These are phyloP conservation scores for Apodospora peruviana DNA, from an alignment of 495 filamentous ascomycete genomes.

Conservation along the genomic window DNA sequence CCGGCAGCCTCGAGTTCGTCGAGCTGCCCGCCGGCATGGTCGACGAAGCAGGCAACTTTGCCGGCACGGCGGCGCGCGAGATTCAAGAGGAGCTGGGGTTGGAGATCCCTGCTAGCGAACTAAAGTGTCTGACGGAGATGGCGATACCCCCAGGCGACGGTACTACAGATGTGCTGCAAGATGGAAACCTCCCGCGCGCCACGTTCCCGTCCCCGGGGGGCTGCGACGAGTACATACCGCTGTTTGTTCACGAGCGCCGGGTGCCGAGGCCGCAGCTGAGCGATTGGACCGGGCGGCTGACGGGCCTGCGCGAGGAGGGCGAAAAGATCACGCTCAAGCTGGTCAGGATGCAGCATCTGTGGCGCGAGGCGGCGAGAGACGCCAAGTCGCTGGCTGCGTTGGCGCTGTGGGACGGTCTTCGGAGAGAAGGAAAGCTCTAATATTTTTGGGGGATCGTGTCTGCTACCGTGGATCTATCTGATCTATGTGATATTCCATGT, in stretches of 20 bases:
- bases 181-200: conserved; percentile 51
- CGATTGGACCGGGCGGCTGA: conserved; percentile 68
- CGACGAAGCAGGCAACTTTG: conserved; percentile 69
- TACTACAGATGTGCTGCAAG: conserved; percentile 16
- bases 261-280: conserved; percentile 59
- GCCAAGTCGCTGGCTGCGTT: conserved; percentile 72
- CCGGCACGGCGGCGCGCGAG: conserved; percentile 73
- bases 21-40: conserved; percentile 91
- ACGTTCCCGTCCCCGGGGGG: conserved; percentile 76
- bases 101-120: conserved; percentile 34
- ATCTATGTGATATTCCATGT: too few species aligned
- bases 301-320: conserved; percentile 68
- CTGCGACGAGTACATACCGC: conserved; percentile 77
- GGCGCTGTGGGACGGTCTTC: conserved; percentile 71
- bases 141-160: conserved; percentile 43
- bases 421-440: conserved; percentile 58
- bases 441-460: too few species aligned
- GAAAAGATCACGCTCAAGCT: conserved; percentile 79
- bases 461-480: too few species aligned
- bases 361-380: conserved; percentile 71
- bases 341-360: conserved; percentile 65
- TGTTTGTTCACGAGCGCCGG: conserved; percentile 69
- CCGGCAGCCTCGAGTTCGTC: conserved; percentile 66
- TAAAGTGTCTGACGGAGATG: conserved; percentile 59
- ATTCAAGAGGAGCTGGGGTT: conserved; percentile 77